These are phyloP conservation scores for Sinapis alba DNA, from an alignment of 441 rosid species.

Conservation along the genomic window DNA sequence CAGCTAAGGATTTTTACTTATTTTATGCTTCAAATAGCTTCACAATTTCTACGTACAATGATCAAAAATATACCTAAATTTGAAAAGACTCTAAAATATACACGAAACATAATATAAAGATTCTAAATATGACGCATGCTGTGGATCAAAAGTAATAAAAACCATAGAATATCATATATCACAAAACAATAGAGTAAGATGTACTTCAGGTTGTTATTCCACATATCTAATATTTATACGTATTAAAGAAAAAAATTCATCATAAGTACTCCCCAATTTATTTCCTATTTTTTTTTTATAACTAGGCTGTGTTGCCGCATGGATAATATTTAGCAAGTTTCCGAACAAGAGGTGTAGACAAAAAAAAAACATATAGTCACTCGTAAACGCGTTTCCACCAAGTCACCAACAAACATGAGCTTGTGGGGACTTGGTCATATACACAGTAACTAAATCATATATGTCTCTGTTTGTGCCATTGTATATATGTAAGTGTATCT, in stretches of 20 bases:
- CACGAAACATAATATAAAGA: too few relatives aligned
- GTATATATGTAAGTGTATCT: background rate
- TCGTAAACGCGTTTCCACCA: conserved; percentile 36
- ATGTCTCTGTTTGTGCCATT: background rate
- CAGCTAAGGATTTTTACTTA: too few relatives aligned
- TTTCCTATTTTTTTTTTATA: background rate
- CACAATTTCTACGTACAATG: too few relatives aligned
- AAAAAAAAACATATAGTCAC: conserved; percentile 34
- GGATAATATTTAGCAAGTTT: background rate
- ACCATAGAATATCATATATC: background rate
- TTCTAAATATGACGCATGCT: too few relatives aligned
- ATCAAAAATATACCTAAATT: too few relatives aligned
- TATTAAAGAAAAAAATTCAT: background rate
- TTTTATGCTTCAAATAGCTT: too few relatives aligned
- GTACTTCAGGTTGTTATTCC: background rate
- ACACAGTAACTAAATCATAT: background rate
- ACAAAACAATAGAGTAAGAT: background rate
- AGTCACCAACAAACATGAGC: conserved; percentile 35
- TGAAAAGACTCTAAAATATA: too few relatives aligned
- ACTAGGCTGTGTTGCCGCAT: background rate
- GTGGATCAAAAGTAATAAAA: too few relatives aligned
- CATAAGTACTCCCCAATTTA: background rate
- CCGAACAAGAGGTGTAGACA: background rate
- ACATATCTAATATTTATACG: background rate
- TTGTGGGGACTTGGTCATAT: conserved; percentile 30